Evolutionary conservation across 495 filamentous ascomycete species (phyloP).

Genomic region (Penicillium antarcticum): DNA sequence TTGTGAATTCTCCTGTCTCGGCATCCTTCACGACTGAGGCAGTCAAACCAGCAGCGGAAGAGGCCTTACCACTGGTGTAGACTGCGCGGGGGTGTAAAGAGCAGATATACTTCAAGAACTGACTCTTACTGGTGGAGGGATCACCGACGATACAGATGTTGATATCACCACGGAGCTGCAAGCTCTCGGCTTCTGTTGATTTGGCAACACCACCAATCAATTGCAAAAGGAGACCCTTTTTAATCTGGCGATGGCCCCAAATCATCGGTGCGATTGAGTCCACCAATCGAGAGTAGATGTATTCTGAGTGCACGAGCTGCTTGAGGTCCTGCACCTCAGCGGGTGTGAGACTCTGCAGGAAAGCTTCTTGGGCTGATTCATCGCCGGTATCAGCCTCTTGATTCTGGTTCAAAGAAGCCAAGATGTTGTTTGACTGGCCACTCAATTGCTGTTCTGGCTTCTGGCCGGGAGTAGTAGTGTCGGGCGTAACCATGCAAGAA

Average conservation of each 20-base stretch:
- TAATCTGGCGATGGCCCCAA: constrained; percentile 95
- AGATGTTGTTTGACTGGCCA: constrained; percentile 72
- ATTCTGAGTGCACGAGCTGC: constrained; percentile 88
- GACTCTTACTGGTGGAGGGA: constrained; percentile 95
- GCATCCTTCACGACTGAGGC: constrained; percentile 97
- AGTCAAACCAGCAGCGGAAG: constrained; percentile 94
- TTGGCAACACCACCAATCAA: constrained; percentile 92
- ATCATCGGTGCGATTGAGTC: constrained; percentile 96
- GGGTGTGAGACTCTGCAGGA: constrained; percentile 75
- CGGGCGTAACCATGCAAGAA: constrained; percentile 93
- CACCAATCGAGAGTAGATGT: constrained; percentile 90
- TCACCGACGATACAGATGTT: constrained; percentile 99
- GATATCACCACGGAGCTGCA: constrained; percentile 93
- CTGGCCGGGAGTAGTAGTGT: constrained; percentile 74
- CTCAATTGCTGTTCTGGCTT: constrained; percentile 61
- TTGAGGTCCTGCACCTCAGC: constrained; percentile 89
- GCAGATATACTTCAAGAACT: constrained; percentile 96
- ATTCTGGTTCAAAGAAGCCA: constrained; percentile 75
- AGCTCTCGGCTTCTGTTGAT: constrained; percentile 75
- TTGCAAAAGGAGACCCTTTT: constrained; percentile 93
- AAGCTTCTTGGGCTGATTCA: constrained; percentile 83
- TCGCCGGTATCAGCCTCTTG: constrained; percentile 63
- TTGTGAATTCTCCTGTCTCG: constrained; percentile 97
- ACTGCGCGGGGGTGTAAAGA: constrained; percentile 93
- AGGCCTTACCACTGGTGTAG: constrained; percentile 97